These are phyloP conservation scores for Penicillium sp. DNA, from an alignment of 2,329 filamentous ascomycete species.

Conservation along the genomic window DNA sequence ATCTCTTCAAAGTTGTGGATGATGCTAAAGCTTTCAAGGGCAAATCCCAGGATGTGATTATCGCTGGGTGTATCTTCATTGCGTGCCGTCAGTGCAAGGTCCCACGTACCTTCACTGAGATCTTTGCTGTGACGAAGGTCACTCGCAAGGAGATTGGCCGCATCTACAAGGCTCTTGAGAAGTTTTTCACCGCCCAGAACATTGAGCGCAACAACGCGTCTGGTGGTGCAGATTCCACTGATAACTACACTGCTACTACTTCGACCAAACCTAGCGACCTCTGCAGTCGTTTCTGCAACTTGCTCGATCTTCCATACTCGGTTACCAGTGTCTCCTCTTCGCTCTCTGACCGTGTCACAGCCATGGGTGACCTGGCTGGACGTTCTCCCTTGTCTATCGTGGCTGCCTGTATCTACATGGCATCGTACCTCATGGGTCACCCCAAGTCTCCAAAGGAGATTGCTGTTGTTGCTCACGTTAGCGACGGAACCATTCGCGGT, in stretches of 20 bases:
- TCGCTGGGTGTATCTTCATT: conserved; percentile 96
- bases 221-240: conserved; percentile 54
- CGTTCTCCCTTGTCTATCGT: conserved; percentile 92
- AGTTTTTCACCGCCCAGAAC: conserved; percentile 76
- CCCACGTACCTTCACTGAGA: conserved; percentile 89
- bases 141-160: conserved; percentile 96
- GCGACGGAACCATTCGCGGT: conserved; percentile 93
- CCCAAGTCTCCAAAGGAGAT: conserved; percentile 83
- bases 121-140: conserved; percentile 89
- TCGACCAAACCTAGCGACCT: conserved; percentile 81
- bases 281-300: conserved; percentile 84
- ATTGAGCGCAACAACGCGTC: conserved; percentile 55
- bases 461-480: conserved; percentile 79
- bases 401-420: conserved; percentile 95
- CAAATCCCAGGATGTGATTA: conserved; percentile 89
- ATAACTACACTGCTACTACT: conserved; percentile 68
- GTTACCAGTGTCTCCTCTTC: conserved; percentile 78
- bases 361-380: conserved; percentile 79
- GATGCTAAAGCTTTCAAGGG: conserved; percentile 93
- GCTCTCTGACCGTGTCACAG: conserved; percentile 74
- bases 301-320: conserved; percentile 72
- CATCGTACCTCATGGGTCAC: conserved; percentile 80
- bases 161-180: conserved; percentile 90
- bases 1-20: conserved; percentile 91
- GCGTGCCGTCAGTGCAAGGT: conserved; percentile 88